A percentile compares a stretch with the other conserved stretches of the same genome.
Conservation (phyloP, 305 asterid genomes). For the Fraxinus xanthoxyloides region DNA sequence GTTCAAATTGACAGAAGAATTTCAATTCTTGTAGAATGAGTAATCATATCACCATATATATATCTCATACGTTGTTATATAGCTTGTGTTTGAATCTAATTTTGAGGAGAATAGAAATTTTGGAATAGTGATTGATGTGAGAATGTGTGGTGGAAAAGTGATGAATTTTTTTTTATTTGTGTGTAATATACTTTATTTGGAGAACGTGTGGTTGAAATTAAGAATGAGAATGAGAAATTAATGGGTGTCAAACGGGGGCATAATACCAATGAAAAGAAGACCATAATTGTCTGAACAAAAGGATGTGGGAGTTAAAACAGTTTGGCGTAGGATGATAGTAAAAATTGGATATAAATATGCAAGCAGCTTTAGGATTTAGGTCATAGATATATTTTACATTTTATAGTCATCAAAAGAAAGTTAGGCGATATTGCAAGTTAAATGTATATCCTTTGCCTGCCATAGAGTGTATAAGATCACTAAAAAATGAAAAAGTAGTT, state of each 20-base stretch:
- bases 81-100: too few relatives aligned
- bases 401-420: background rate
- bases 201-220: too few relatives aligned
- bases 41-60: background rate
- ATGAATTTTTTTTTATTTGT: too few relatives aligned
- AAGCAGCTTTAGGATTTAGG: background rate
- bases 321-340: background rate
- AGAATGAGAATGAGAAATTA: too few relatives aligned
- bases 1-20: slow-evolving; percentile 18
- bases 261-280: background rate
- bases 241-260: too few relatives aligned
- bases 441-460: background rate
- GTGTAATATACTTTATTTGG: too few relatives aligned
- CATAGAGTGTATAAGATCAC: background rate
- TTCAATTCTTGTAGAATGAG: background rate
- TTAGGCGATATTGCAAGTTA: background rate
- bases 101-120: too few relatives aligned
- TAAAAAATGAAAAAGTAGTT: background rate
- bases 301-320: background rate
- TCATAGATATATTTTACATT: background rate
- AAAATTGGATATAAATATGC: background rate
- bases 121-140: too few relatives aligned
- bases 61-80: background rate
- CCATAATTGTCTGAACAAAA: background rate
- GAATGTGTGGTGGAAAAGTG: too few relatives aligned